These are phyloP conservation scores for Brachypodium distachyon DNA, from an alignment of 202 grass and related monocot species.

Conservation along the genomic window DNA sequence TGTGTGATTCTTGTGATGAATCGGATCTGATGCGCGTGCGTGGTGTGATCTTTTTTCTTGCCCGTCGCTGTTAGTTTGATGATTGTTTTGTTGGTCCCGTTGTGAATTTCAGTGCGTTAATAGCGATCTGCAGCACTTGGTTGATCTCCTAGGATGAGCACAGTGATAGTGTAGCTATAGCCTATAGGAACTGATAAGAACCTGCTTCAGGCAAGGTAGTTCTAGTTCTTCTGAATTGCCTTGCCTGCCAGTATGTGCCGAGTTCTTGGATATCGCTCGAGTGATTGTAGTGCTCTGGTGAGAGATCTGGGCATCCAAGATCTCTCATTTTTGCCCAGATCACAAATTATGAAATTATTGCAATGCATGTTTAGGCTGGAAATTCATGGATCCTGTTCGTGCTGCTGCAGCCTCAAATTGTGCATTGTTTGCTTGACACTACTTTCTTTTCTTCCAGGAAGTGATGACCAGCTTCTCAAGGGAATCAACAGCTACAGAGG, in stretches of 20 bases:
- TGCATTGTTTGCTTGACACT: not conserved
- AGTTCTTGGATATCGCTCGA: not conserved
- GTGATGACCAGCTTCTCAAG: slow-evolving; percentile 54
- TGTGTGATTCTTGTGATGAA: not conserved
- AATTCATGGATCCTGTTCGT: not conserved
- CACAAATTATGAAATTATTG: not conserved
- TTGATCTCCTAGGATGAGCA: not conserved
- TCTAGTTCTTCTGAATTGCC: not conserved
- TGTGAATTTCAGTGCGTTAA: too few species aligned
- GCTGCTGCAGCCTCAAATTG: not conserved
- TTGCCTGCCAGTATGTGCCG: not conserved
- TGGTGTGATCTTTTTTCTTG: too few species aligned
- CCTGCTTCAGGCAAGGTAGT: not conserved
- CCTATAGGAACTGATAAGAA: not conserved
- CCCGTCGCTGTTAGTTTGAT: too few species aligned
- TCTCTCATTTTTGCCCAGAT: not conserved
- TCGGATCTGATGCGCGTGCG: slow-evolving; percentile 23
- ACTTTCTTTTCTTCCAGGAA: slow-evolving; percentile 26
- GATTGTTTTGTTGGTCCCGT: too few species aligned
- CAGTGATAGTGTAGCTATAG: not conserved
- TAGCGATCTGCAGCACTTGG: too few species aligned
- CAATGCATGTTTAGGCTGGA: not conserved
- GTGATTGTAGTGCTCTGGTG: not conserved
- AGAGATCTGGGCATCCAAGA: not conserved
- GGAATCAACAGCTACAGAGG: slow-evolving; percentile 84